Conservation (phyloP, 352 stramenopile species). For the Globisporangium emineosum region DNA sequence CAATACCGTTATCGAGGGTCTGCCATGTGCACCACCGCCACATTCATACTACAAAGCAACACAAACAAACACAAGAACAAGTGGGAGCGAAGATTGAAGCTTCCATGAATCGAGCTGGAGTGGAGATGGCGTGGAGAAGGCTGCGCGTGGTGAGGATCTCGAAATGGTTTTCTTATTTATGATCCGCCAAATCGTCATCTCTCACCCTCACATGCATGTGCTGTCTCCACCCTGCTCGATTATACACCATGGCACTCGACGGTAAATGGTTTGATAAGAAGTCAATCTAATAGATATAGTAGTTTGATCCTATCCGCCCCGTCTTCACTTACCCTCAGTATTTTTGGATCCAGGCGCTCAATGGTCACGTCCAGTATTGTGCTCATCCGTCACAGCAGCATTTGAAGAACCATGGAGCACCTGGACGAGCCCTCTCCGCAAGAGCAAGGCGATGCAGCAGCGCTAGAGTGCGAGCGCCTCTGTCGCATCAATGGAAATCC, state of each 20-base stretch:
- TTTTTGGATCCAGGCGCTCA: not conserved
- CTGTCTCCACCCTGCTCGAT: not conserved
- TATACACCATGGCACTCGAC: constrained; percentile 1
- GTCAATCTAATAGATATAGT: constrained; percentile 14
- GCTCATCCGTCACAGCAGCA: not conserved
- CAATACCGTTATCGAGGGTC: not conserved
- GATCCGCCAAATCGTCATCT: constrained; percentile 5
- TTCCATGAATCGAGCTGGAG: not conserved
- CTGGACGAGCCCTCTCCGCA: constrained; percentile 22
- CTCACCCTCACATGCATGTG: not conserved
- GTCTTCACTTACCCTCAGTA: not conserved
- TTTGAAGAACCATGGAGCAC: constrained; percentile 21
- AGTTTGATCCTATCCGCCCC: constrained; percentile 8
- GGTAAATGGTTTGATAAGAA: constrained; percentile 5
- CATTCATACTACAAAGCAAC: not conserved
- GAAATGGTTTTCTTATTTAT: constrained; percentile 19
- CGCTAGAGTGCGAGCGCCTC: constrained; percentile 35
- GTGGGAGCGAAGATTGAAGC: constrained; percentile 1
- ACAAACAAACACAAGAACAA: constrained; percentile 2
- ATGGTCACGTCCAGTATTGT: not conserved
- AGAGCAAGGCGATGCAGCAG: constrained; percentile 24
- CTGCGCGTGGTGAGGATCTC: constrained; percentile 6
- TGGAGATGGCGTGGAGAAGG: not conserved
- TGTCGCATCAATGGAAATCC: constrained; percentile 38
- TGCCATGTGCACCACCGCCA: not conserved